phyloP scores from a whole-genome alignment of 768 basidiomycete genomes.

The Lentinula edodes region DNA sequence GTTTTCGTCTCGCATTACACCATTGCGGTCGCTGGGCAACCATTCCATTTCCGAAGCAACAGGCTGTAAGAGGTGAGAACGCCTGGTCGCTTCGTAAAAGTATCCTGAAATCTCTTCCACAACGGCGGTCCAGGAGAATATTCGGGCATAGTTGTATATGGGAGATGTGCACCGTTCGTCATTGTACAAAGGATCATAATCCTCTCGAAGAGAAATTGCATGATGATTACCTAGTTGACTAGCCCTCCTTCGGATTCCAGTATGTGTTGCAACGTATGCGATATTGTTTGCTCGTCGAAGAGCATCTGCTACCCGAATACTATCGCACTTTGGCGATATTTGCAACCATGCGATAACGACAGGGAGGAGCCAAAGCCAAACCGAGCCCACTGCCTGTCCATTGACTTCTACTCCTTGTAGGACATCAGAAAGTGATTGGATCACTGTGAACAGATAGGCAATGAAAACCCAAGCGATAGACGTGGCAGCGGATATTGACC shows the following conservation, averaged over 20 bases:
- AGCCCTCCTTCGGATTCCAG: constrained; percentile 5
- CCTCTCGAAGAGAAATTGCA: constrained; percentile 1
- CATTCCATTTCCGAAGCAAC: constrained; percentile 7
- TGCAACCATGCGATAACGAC: constrained; percentile 36
- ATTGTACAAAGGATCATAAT: constrained; percentile 4
- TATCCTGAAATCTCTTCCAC: constrained; percentile 12
- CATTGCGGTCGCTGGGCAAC: neutral
- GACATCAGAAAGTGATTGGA: constrained; percentile 24
- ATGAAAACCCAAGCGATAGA: constrained; percentile 40
- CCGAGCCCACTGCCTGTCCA: constrained; percentile 32
- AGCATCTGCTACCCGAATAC: constrained; percentile 22
- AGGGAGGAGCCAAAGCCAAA: constrained; percentile 40
- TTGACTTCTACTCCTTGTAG: constrained; percentile 14
- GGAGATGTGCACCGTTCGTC: constrained; percentile 17
- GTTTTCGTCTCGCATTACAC: constrained; percentile 5
- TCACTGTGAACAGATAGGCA: constrained; percentile 34
- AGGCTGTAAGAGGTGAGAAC: constrained; percentile 5
- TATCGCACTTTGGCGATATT: constrained; percentile 34
- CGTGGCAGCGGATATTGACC: constrained; percentile 32
- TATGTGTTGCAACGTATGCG: constrained; percentile 17
- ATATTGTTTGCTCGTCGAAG: constrained; percentile 21
- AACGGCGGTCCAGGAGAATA: constrained; percentile 11
- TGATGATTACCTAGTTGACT: constrained; percentile 2
- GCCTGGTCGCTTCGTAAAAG: constrained; percentile 10
- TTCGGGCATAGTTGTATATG: constrained; percentile 17